Evolutionary conservation across 495 filamentous ascomycete genomes (phyloP).

Genomic region (Tuber calosporum): DNA sequence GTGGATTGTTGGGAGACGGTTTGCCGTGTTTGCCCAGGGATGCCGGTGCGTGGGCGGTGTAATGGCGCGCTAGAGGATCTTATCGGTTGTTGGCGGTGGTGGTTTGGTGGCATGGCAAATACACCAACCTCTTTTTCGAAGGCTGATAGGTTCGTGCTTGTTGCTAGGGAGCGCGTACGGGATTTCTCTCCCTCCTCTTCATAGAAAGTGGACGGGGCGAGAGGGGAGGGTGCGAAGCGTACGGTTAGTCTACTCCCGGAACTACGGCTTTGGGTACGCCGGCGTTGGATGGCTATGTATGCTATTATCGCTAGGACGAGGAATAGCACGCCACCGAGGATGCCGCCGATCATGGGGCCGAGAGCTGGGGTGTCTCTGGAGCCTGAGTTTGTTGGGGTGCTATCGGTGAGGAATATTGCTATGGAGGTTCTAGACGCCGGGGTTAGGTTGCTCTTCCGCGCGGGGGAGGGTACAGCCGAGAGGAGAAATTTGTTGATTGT

Average conservation of each 20-base stretch:
- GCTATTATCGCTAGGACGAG: constrained; percentile 13
- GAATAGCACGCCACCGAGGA: constrained; percentile 31
- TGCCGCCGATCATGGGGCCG: constrained; percentile 38
- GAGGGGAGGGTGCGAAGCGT: constrained; percentile 18
- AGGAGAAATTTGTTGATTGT: constrained; percentile 35
- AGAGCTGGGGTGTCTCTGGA: constrained; percentile 12
- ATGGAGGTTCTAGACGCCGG: constrained; percentile 30
- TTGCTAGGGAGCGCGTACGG: background rate
- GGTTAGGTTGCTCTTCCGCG: constrained; percentile 21
- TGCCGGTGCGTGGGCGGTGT: background rate
- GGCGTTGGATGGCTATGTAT: constrained; percentile 18
- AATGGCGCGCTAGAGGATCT: constrained; percentile 4
- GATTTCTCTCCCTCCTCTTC: constrained; percentile 15
- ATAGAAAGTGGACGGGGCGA: constrained; percentile 12
- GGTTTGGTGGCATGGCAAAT: background rate
- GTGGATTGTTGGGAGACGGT: constrained; percentile 7
- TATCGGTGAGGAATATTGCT: constrained; percentile 22
- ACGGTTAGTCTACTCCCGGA: constrained; percentile 17
- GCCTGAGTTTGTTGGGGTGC: background rate
- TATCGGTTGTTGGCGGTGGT: background rate
- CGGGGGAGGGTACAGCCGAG: constrained; percentile 30
- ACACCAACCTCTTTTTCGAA: constrained; percentile 13
- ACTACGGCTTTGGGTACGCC: constrained; percentile 11
- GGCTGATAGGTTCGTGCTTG: constrained; percentile 6
- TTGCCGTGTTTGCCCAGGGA: constrained; percentile 4